Conservation (phyloP, 306 rosid species). For the Trifolium dubium region DNA sequence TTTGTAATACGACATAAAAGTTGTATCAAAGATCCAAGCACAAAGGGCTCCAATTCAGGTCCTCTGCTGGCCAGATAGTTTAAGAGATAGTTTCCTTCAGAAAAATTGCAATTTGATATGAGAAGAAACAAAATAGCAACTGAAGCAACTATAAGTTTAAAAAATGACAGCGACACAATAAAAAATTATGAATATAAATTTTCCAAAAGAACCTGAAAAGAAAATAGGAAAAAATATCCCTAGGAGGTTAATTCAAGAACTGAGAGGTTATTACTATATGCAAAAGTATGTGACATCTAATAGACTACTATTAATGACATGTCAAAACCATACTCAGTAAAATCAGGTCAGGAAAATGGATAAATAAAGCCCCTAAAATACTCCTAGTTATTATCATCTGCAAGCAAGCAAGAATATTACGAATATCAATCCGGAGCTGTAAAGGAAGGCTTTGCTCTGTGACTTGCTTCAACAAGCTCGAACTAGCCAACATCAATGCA, state of each 20-base stretch:
- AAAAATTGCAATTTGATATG: constrained; percentile 41
- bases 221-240: constrained; percentile 26
- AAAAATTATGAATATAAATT: constrained; percentile 20
- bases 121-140: constrained; percentile 8
- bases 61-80: constrained; percentile 62
- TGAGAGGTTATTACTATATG: background rate
- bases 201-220: constrained; percentile 21
- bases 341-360: constrained; percentile 26
- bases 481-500: constrained; percentile 64
- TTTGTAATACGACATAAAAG: constrained; percentile 57
- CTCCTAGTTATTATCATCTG: constrained; percentile 37
- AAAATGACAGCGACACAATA: constrained; percentile 20
- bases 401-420: constrained; percentile 54
- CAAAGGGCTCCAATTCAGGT: constrained; percentile 58
- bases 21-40: constrained; percentile 55
- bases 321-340: constrained; percentile 19
- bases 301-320: background rate
- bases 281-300: constrained; percentile 14
- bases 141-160: constrained; percentile 27
- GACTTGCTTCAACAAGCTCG: constrained; percentile 65
- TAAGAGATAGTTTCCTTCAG: constrained; percentile 60
- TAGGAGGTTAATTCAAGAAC: constrained; percentile 13
- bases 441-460: constrained; percentile 58
- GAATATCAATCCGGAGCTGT: constrained; percentile 61
- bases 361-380: constrained; percentile 37